phyloP scores from a whole-genome alignment of 345 rosid genomes.

The Gossypioides kirkii region DNA sequence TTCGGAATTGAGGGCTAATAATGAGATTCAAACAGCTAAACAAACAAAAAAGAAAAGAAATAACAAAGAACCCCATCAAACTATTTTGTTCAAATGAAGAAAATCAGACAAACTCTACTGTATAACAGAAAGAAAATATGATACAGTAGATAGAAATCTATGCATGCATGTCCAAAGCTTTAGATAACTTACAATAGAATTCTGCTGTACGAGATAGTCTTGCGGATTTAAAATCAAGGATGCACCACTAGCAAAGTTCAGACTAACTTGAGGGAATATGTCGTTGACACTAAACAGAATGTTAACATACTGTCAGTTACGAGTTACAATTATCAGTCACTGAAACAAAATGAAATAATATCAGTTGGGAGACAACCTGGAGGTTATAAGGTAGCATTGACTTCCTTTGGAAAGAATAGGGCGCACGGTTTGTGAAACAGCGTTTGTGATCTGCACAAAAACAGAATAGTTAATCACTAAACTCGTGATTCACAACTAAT shows the following conservation, averaged over 20 bases:
- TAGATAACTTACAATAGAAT: constrained; percentile 54
- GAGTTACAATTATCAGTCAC: neutral
- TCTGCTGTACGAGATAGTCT: constrained; percentile 82
- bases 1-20: neutral
- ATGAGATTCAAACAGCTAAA: neutral
- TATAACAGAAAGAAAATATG: neutral
- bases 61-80: neutral
- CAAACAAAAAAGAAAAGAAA: neutral
- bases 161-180: constrained; percentile 6
- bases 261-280: constrained; percentile 81
- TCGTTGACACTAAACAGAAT: constrained; percentile 44
- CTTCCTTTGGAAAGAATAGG: constrained; percentile 54
- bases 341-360: neutral
- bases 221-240: constrained; percentile 67
- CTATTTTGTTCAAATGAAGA: neutral
- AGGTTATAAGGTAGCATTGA: constrained; percentile 54
- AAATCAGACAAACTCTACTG: neutral
- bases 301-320: constrained; percentile 15
- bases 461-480: constrained; percentile 2
- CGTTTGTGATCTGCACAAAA: constrained; percentile 54
- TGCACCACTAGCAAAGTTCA: constrained; percentile 86
- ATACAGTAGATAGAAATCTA: neutral
- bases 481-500: neutral
- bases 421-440: constrained; percentile 53
- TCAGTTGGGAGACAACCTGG: constrained; percentile 48